Base-by-base conservation (phyloP, 2,329 filamentous ascomycete species). In the Metarhizium robertsii region DNA sequence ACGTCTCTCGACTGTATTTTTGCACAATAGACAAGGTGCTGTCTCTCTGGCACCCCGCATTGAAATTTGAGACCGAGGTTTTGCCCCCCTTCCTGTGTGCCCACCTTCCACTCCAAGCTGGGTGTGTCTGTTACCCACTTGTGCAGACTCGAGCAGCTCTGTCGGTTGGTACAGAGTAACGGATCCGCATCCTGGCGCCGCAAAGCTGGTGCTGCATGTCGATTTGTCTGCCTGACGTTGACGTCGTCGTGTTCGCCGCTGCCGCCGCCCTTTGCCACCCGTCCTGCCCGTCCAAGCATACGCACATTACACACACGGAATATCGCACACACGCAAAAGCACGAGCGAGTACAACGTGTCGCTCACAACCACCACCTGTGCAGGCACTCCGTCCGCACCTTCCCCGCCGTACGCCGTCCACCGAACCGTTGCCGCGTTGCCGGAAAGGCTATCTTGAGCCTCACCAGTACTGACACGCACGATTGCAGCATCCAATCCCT, bases 401-500 rank as follows among this genome's bases (percentile, higher is more conserved):
- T 53, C 51, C 46, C 52, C 49, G 52, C 49, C 55, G 49, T 50
- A 54, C 11, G 38, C 34, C 55, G 34, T 43, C 49, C 42, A 30
- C 42, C 47, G 34, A 58, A 53, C 51, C 34, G 47, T 36, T 36
- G 34, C 52, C 53, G 51, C 53, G 53, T 47, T 38, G 40, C 42
- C 34, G 50, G 47, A 52, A 55, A 43, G 56, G 42, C 53, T 46
- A 42, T 49, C 25, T 48, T 55, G 53, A 50, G 50, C 55, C 55
- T 54, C 48, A 20, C 51, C 52, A 36, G 16, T 29, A 18, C 20
- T 34, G 45, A 29, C 46, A 14, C 45, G 45, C n/a, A 30, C 45
- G 20, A 48, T 46, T 34, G 7, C 16, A 29, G 14, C 25, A 46
- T n/a, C 29, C 6, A 13, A 38, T 8, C 18, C 25, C 25, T 8